Conservation (phyloP, 495 filamentous ascomycete genomes). For the Wilcoxina mikolae region DNA sequence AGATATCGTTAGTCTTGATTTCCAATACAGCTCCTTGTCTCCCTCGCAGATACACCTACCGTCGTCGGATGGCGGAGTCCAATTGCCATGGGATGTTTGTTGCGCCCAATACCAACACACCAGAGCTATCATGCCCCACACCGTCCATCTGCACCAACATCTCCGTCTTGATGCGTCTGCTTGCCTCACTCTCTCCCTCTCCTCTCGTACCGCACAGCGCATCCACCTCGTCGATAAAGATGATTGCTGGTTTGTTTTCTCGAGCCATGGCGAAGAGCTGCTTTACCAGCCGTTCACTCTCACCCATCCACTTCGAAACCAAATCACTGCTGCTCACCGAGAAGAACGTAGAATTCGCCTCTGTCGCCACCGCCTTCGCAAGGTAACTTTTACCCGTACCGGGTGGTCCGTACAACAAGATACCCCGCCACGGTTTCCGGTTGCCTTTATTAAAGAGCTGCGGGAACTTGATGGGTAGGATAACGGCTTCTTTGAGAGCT, state of each 20-base stretch:
- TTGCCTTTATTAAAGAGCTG: constrained; percentile 89
- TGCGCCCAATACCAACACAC: constrained; percentile 86
- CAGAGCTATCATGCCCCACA: constrained; percentile 84
- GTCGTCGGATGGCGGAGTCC: constrained; percentile 90
- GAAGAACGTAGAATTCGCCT: constrained; percentile 99
- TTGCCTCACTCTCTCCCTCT: constrained; percentile 95
- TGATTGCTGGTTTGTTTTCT: constrained; percentile 95
- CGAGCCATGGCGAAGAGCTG: constrained; percentile 95
- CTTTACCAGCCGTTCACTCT: constrained; percentile 95
- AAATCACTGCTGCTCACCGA: constrained; percentile 92
- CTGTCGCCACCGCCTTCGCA: constrained; percentile 92
- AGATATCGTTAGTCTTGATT: not conserved
- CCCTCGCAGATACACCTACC: constrained; percentile 28
- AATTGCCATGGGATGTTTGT: constrained; percentile 99
- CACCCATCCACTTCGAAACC: constrained; percentile 99
- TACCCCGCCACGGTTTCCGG: constrained; percentile 94
- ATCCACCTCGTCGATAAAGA: constrained; percentile 99
- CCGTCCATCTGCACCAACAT: constrained; percentile 99
- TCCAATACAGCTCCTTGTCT: not conserved
- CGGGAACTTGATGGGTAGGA: constrained; percentile 94
- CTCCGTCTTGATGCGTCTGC: constrained; percentile 93
- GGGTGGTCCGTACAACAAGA: constrained; percentile 87
- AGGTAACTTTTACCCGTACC: constrained; percentile 95
- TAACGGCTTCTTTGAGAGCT: constrained; percentile 91
- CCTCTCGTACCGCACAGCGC: constrained; percentile 90